Base-by-base conservation (phyloP, 1,139 yeast species). In the Pichia inconspicua region DNA sequence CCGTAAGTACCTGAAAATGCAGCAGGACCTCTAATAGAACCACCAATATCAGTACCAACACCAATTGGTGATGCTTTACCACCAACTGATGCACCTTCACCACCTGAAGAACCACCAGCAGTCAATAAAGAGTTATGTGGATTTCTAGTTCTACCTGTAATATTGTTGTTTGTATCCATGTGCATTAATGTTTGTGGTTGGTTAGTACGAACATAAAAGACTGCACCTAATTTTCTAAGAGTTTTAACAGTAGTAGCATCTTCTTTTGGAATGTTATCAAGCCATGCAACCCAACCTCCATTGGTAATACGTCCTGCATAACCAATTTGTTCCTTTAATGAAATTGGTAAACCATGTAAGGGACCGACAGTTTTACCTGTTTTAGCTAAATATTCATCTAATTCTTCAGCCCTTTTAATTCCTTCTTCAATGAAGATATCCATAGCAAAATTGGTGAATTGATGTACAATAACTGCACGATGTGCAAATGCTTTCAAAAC, bases 41-140 rank as follows among this genome's bases (percentile, higher is more conserved):
- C 94, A 52, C 92, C 94, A 56, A 84, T 83, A 64, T 84, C 94
- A 40, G 85, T 75, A 19, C 92, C 92, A 49, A 84, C 72, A 42
- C 90, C 90, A 40, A 83, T 54, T 2, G 78, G 71, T 31, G 86
- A 77, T 11, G 82, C 88, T 43, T 80, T 82, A 65, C 80, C 76
- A 1, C 76, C 78, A 42, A 80, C 78, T 55, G 80, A 63, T 0
- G 89, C 77, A 55, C 90, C 89, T 64, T 84, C 92, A 56, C 94
- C 94, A 34, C 86, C 81, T 1, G 88, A 81, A 0, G 88, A 81
- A 11, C 94, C 94, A 53, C 84, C 84, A 5, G 81, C 72, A 17
- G 80, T 73, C 50, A 78, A 62, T 14, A 72, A 62, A 4, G 78
- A 68, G 56, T 80, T 79, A 58, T 65, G 63, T 0, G 84, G 77